Base-by-base conservation (phyloP, 2,329 filamentous ascomycete species). In the Trichoderma brevicompactum region DNA sequence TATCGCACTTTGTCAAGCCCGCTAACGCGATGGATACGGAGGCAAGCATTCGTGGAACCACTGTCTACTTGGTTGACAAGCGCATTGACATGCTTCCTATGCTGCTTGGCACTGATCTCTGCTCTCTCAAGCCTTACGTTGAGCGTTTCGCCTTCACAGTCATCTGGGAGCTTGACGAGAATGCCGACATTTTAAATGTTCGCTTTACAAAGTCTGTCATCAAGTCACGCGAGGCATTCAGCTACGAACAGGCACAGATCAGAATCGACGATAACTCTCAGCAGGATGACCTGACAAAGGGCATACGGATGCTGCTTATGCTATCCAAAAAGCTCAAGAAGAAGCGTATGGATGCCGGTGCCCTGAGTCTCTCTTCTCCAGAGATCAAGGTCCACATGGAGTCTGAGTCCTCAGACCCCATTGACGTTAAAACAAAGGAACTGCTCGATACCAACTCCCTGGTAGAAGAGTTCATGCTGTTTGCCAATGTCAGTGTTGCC, bases 71-170 rank as follows among this genome's bases (percentile, higher is more conserved):
- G 15, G 95, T 99, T 3, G 95, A 99, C 79, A 99, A 99, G 83
- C 93, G 95, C 72, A 99, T 99, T 72, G 96, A 99, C 81, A 99
- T 99, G 96, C 85, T 99, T 77, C 96, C 96, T 1, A 94, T 93
- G 85, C 88, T 99, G 38, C 88, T 99, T 12, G 95, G 95, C 65
- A 99, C 95, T 0, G 94, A 99, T 73, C 83, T 99, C 1, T 99
- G 95, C 80, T 99, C 95, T 0, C 82, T 99, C 19, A 98, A 98
- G 77, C 95, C 95, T 0, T 95, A 97, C 72, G 93, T 99, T n/a
- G 95, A 99, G 80, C 91, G 92, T 9, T 95, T 89, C 74, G 92
- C 92, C 34, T 95, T 95, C 75, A 94, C 91, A 0, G 89, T 90
- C 7, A 80, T 94, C 19, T 95, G 95, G 95, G 94, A 99, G 77